Conservation (phyloP, 192 early-diverging fungal genomes). For the Linnemannia exigua region DNA sequence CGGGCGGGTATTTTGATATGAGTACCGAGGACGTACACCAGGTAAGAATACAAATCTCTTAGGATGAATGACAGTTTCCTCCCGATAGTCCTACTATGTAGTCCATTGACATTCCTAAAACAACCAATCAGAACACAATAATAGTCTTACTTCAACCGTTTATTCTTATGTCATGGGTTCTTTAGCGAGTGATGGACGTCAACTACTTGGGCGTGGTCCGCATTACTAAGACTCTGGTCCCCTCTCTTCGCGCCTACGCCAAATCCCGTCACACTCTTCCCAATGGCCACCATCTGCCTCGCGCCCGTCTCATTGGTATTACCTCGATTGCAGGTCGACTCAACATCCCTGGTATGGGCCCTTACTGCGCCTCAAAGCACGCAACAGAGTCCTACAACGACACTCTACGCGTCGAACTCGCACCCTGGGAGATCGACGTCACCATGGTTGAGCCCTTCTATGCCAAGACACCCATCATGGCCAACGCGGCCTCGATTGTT, state of each 20-base stretch:
- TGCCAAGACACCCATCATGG: slow-evolving; percentile 43
- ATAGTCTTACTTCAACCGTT: not conserved
- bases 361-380: slow-evolving; percentile 60
- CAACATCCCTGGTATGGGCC: slow-evolving; percentile 44
- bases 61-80: too few species aligned
- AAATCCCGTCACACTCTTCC: slow-evolving; percentile 31
- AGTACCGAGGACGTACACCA: too few species aligned
- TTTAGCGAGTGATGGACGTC: slow-evolving; percentile 58
- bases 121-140: not conserved
- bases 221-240: slow-evolving; percentile 57
- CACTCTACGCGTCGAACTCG: slow-evolving; percentile 58
- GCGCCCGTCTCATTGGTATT: slow-evolving; percentile 56
- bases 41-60: too few species aligned
- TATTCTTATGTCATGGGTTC: not conserved
- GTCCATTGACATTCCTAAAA: not conserved
- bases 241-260: slow-evolving; percentile 43
- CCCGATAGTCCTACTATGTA: too few species aligned
- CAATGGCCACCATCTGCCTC: slow-evolving; percentile 47
- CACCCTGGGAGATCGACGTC: slow-evolving; percentile 63
- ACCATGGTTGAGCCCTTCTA: slow-evolving; percentile 56
- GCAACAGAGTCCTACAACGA: slow-evolving; percentile 60
- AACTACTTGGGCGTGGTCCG: slow-evolving; percentile 61
- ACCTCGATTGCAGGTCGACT: slow-evolving; percentile 57
- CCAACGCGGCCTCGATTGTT: not conserved
- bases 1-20: too few species aligned